phyloP scores from a whole-genome alignment of 305 asterid genomes.

The Caryopteris hybrid region DNA sequence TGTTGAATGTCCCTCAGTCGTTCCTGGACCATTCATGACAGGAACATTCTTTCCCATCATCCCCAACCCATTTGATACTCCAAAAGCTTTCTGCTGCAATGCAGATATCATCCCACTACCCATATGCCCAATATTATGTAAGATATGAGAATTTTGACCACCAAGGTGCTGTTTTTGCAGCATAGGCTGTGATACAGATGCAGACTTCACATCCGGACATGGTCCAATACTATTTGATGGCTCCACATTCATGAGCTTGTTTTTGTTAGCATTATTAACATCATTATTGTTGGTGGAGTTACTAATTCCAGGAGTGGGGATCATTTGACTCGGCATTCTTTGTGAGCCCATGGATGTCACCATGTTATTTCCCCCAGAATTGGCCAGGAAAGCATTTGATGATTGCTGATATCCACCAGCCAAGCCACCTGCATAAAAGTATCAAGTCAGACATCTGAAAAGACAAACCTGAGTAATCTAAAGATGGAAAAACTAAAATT shows the following conservation, averaged over 20 bases:
- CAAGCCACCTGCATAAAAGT: constrained; percentile 53
- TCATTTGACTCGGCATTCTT: constrained; percentile 86
- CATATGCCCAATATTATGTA: constrained; percentile 82
- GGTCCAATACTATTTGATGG: constrained; percentile 51
- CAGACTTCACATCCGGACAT: constrained; percentile 56
- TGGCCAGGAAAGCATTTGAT: constrained; percentile 49
- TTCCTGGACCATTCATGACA: constrained; percentile 51
- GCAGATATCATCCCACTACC: constrained; percentile 75
- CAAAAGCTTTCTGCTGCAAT: constrained; percentile 78
- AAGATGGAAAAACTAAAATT: constrained; percentile 18
- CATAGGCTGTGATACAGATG: constrained; percentile 53
- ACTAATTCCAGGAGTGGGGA: constrained; percentile 90
- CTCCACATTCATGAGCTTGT: constrained; percentile 52
- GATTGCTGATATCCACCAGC: constrained; percentile 69
- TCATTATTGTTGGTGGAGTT: constrained; percentile 37
- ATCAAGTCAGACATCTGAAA: constrained; percentile 23
- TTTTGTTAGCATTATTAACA: constrained; percentile 41
- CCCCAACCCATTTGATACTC: constrained; percentile 65
- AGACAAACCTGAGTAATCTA: background rate
- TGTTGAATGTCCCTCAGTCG: constrained; percentile 55
- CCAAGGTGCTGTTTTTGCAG: constrained; percentile 80
- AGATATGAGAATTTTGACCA: constrained; percentile 76
- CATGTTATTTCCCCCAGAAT: constrained; percentile 61
- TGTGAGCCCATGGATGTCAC: constrained; percentile 57
- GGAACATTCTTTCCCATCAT: constrained; percentile 56